These are phyloP conservation scores for Combretum micranthum DNA, from an alignment of 345 rosid species.

Conservation along the genomic window DNA sequence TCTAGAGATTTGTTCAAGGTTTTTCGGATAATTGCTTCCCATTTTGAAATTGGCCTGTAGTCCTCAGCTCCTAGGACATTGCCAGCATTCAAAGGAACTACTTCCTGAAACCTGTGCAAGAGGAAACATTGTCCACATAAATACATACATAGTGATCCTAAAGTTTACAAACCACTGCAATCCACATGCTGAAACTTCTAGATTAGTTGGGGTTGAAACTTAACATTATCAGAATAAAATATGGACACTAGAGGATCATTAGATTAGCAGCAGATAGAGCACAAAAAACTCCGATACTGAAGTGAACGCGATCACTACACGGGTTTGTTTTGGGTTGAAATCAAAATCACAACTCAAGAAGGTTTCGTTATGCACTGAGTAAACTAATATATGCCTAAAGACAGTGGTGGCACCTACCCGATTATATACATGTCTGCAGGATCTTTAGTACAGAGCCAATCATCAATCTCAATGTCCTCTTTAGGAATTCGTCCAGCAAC, in stretches of 20 bases:
- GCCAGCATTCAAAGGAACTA: constrained; percentile 93
- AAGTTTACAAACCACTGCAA: too few relatives aligned
- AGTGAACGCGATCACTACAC: too few relatives aligned
- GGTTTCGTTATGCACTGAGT: background rate
- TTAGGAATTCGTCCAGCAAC: constrained; percentile 84
- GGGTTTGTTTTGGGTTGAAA: background rate
- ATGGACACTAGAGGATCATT: too few relatives aligned
- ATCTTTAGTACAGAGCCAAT: constrained; percentile 79
- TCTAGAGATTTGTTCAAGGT: constrained; percentile 65
- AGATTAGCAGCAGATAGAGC: too few relatives aligned
- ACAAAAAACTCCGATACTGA: too few relatives aligned
- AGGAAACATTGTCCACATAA: too few relatives aligned
- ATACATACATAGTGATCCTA: too few relatives aligned
- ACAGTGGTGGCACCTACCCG: constrained; percentile 40
- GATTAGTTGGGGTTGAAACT: too few relatives aligned
- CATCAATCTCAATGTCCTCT: constrained; percentile 71
- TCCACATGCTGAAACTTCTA: too few relatives aligned
- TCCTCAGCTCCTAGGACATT: constrained; percentile 96
- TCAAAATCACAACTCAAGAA: background rate
- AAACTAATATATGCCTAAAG: background rate
- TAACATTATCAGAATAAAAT: too few relatives aligned
- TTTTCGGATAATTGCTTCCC: constrained; percentile 89
- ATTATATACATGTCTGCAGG: constrained; percentile 84
- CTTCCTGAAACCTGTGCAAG: constrained; percentile 80
- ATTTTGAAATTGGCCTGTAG: constrained; percentile 67